Percentiles rank a stretch among this genome's conserved stretches.
These are phyloP conservation scores for Pseudognaphalium luteoalbum DNA, from an alignment of 129 eudicot genomes.

Conservation along the genomic window DNA sequence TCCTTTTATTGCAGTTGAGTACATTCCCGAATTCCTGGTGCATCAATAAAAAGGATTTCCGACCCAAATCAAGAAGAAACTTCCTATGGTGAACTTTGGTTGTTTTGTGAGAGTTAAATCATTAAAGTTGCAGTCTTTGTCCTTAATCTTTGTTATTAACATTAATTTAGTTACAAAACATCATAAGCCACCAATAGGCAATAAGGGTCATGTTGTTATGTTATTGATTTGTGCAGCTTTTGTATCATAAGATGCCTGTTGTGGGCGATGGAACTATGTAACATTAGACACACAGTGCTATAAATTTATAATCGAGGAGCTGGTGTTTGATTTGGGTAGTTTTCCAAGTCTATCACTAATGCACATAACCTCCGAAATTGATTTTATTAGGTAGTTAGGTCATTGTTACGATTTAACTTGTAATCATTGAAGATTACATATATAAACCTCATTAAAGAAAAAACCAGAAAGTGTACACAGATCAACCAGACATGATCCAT, in stretches of 20 bases:
- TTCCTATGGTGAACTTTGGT: constrained; percentile 49
- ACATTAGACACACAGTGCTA: neutral
- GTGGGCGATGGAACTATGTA: neutral
- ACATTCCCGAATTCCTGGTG: constrained; percentile 88
- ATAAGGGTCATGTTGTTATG: constrained; percentile 14
- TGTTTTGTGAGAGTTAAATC: neutral
- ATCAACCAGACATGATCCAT: neutral
- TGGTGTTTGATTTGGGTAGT: neutral
- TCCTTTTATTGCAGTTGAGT: constrained; percentile 64
- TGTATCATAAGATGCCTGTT: constrained; percentile 19
- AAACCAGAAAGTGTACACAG: neutral
- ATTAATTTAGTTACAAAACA: constrained; percentile 14
- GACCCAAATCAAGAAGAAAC: constrained; percentile 51
- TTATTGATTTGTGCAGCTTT: constrained; percentile 6
- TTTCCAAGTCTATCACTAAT: too few relatives aligned
- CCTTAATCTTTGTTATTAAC: neutral
- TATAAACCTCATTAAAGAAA: neutral
- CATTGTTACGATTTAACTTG: neutral
- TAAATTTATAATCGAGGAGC: neutral
- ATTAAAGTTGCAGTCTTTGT: neutral
- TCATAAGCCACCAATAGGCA: constrained; percentile 14
- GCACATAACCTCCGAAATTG: neutral
- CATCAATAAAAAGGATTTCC: constrained; percentile 66
- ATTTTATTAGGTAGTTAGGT: neutral
- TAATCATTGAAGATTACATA: neutral